Evolutionary conservation across 306 rosid genomes (phyloP), one percentile per base, ranked within the genome.

Genomic region (Glycine latifolia): DNA sequence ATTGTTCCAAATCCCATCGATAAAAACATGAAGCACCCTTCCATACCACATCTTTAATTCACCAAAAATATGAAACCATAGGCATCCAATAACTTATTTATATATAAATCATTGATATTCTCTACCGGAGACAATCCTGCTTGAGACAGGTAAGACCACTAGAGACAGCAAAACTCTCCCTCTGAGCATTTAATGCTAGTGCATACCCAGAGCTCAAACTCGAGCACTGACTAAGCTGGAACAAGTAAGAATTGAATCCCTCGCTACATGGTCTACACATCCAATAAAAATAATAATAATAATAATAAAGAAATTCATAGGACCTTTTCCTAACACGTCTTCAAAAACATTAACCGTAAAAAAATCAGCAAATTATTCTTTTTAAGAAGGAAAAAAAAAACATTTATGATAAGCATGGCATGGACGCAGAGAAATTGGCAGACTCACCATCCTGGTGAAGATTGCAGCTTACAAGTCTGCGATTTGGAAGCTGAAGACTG

Each of bases 381-480:
- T 26, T 60, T 10, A 10, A 4, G n/a, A 4, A 26, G 41, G 2
- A 37, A 43, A 10, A 5, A 31, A 70, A 0, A 8, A 12, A 2
- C 2, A 69, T 11, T 37, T 12, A 49, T 43, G 61, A 69, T 52
- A 7, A 75, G 62, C 52, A 58, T 7, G 49, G 17, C 52, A 58
- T 7, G 49, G 17, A 80, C 12, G 47, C 53, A 61, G 11, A 68
- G 20, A 73, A 73, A 12, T 58, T 17, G 20, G 33, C 3, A 62
- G 35, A 73, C 62, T 55, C 35, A 86, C 89, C 85, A 47, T 70
- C 49, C 3, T 14, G 10, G 61, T 56, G 46, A 49, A 54, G 46
- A 41, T 61, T 82, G 72, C 76, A 86, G 73, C 67, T 79, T 6
- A 83, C 33, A n/a, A 83, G 56, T 86, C 74, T 56, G 73, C 71